Conservation (phyloP, 306 rosid species). For the Rosa lucieae region DNA sequence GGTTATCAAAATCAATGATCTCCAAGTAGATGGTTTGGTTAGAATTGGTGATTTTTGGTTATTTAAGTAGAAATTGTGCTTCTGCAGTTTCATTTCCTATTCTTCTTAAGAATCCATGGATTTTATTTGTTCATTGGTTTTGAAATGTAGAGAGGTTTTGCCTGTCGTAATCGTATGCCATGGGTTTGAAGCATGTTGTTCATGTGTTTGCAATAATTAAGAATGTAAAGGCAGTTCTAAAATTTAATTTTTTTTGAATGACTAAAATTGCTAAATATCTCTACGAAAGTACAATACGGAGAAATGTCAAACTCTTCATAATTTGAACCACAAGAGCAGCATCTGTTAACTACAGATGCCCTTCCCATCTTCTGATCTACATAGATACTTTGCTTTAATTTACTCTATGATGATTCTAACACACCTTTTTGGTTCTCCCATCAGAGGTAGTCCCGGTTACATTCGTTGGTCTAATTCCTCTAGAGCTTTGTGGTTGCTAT, state of each 20-base stretch:
- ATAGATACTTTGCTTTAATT: slow-evolving; percentile 1
- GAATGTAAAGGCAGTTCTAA: no score
- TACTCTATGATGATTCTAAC: slow-evolving; percentile 77
- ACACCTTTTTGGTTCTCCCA: slow-evolving; percentile 51
- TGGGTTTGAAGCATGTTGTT: no score
- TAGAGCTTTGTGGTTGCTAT: slow-evolving; percentile 19
- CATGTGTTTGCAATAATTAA: no score
- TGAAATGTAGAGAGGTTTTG: neutral
- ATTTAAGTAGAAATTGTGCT: neutral
- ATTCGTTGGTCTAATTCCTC: slow-evolving; percentile 33
- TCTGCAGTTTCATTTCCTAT: neutral
- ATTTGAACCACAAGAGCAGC: neutral
- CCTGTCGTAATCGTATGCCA: no score
- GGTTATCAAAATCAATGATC: no score
- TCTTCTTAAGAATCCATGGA: no score
- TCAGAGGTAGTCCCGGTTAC: slow-evolving; percentile 24
- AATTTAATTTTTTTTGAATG: no score
- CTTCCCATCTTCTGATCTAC: neutral
- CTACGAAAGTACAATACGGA: no score
- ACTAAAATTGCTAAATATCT: no score
- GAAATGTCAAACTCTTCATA: neutral
- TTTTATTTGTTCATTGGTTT: neutral
- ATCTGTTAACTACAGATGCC: neutral
- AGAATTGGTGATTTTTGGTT: neutral
- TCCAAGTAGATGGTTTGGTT: neutral